Conservation (phyloP, 1,284 basidiomycete genomes). For the Ganoderma lingzhi region DNA sequence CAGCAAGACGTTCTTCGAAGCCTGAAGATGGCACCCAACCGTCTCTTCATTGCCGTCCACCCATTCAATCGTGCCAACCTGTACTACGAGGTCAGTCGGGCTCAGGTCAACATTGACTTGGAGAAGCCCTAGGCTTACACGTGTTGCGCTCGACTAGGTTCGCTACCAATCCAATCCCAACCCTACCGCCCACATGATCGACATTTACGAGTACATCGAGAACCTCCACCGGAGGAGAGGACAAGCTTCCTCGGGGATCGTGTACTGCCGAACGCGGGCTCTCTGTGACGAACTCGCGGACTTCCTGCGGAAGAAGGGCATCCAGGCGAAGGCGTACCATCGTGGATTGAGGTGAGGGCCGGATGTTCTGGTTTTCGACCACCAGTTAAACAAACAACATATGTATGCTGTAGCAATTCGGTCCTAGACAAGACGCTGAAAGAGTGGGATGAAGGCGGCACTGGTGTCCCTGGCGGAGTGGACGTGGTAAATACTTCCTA, state of each 20-base stretch:
- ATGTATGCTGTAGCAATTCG: constrained; percentile 45
- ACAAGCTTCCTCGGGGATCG: constrained; percentile 75
- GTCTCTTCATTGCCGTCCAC: constrained; percentile 71
- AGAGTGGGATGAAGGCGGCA: constrained; percentile 68
- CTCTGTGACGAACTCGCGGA: constrained; percentile 75
- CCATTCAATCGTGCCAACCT: constrained; percentile 86
- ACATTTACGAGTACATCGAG: constrained; percentile 74
- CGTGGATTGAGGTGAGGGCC: constrained; percentile 59
- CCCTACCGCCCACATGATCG: constrained; percentile 60
- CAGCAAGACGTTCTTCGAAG: constrained; percentile 75
- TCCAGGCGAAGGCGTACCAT: constrained; percentile 83
- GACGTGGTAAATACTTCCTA: constrained; percentile 60
- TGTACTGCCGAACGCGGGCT: constrained; percentile 77
- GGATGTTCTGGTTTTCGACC: not conserved
- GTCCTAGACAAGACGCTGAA: constrained; percentile 66
- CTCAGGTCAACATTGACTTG: not conserved
- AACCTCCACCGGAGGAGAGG: constrained; percentile 64
- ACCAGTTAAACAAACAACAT: not conserved
- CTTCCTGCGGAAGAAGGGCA: constrained; percentile 68
- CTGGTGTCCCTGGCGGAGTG: constrained; percentile 53
- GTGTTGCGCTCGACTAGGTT: constrained; percentile 50
- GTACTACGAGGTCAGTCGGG: constrained; percentile 72
- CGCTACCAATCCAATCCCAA: constrained; percentile 64
- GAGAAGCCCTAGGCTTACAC: not conserved
- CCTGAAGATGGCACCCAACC: constrained; percentile 64